Evolutionary conservation across 148 eudicot genomes (phyloP).

Genomic region (Rhododendron mucronatum): DNA sequence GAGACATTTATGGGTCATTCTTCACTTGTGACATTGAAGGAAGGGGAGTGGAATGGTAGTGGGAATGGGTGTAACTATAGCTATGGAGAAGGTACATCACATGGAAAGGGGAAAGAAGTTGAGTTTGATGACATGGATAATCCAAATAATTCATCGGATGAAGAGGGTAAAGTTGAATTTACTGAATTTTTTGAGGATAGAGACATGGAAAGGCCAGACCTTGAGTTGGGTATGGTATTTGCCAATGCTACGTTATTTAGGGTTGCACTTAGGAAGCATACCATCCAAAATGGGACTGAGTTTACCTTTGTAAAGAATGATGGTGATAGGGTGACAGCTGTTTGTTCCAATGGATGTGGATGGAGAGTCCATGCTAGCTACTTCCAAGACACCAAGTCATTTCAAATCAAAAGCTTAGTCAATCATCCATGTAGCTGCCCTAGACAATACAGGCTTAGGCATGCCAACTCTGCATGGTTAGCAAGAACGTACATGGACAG

Average conservation of each 20-base stretch:
- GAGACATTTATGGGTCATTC: too few relatives aligned
- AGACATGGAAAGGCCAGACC: background rate
- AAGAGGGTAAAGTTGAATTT: background rate
- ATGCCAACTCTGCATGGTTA: too few relatives aligned
- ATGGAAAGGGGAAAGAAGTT: background rate
- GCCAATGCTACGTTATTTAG: background rate
- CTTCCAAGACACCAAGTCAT: too few relatives aligned
- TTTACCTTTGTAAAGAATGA: too few relatives aligned
- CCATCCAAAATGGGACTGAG: too few relatives aligned
- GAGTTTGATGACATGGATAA: background rate
- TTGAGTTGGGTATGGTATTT: background rate
- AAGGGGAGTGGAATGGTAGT: background rate
- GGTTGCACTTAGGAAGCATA: background rate
- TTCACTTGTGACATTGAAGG: background rate
- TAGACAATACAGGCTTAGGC: too few relatives aligned
- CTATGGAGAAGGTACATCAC: background rate
- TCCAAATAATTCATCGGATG: background rate
- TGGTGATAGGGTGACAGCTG: too few relatives aligned
- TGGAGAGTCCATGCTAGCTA: too few relatives aligned
- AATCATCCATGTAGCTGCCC: too few relatives aligned
- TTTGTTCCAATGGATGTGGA: too few relatives aligned
- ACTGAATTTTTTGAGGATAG: background rate
- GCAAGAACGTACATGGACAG: too few relatives aligned
- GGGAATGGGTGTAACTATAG: background rate
- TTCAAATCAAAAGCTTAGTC: too few relatives aligned